Conservation (phyloP, 805 yeast genomes). For the Candida glaebosa region DNA sequence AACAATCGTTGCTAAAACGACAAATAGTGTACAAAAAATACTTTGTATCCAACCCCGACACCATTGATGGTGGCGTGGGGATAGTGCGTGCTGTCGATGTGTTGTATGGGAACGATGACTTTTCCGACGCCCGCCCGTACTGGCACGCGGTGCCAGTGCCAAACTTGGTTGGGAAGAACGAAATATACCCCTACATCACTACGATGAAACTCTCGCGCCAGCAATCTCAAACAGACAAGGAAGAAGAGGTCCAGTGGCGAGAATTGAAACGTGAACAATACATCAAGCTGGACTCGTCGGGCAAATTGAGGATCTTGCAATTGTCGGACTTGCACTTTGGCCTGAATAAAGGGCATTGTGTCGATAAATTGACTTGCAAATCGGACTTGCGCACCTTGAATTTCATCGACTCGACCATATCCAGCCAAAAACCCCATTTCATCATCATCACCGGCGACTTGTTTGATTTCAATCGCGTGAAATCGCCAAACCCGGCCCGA, state of each 20-base stretch:
- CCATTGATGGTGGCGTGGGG: background rate
- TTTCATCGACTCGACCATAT: constrained; percentile 25
- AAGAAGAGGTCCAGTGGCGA: background rate
- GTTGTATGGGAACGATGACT: constrained; percentile 28
- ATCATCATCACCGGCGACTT: constrained; percentile 41
- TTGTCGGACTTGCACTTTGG: constrained; percentile 40
- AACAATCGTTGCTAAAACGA: background rate
- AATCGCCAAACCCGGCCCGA: constrained; percentile 13
- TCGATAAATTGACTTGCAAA: constrained; percentile 8
- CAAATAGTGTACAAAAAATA: background rate
- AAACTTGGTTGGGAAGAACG: background rate
- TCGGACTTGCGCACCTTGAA: constrained; percentile 27
- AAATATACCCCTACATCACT: constrained; percentile 3
- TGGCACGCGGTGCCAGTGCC: constrained; percentile 15
- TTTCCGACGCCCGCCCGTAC: constrained; percentile 23
- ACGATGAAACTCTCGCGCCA: constrained; percentile 2
- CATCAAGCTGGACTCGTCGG: too few species aligned
- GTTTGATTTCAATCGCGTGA: constrained; percentile 22
- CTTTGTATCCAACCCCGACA: background rate
- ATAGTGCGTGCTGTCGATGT: constrained; percentile 25
- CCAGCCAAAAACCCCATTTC: constrained; percentile 28
- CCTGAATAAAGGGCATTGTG: constrained; percentile 22
- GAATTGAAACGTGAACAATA: background rate
- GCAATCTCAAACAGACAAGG: background rate
- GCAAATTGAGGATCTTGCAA: constrained; percentile 34